Evolutionary conservation across 163 green algal species (phyloP), one percentile per base, ranked within the genome.

Genomic region (Prototheca cutis): DNA sequence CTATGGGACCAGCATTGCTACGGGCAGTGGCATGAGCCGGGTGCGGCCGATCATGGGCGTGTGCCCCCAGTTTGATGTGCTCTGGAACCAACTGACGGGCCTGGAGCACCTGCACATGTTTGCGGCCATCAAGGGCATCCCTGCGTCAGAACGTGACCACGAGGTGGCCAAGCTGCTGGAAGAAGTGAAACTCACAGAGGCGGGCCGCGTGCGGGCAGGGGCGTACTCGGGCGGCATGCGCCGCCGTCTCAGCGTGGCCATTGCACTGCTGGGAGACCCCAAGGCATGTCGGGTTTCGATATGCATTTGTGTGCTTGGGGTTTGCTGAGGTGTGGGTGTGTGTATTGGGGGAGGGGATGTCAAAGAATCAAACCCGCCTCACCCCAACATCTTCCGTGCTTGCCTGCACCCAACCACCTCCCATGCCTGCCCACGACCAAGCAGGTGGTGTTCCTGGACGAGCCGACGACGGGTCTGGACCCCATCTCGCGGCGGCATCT

Each of bases 51-150:
- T 76, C 24, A 67, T 77, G 40, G 80, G 80, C 23, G 80, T 90
- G 34, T 93, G 84, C 63, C 85, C 76, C 1, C 87, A 95, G 73
- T 92, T 93, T 65, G 85, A 95, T 63, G 76, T 93, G 51, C 80
- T 93, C 34, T 95, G 86, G 86, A 66, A 66, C 30, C 72, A 86
- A 63, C 81, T 95, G 4, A 86, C 72, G 0, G 87, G 81, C 2
- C 18, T 27, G 1, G 86, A 95, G 74, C 87, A 95, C 74, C 65
- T 94, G 8, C 40, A 62, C 21, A 80, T 95, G 27, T 93, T 87
- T 55, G 84, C 75, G 2, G 51, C 66, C n/a, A 63, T 95, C 60
- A 95, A 95, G 77, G 83, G 6, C 51, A 62, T 62, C 24, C 52
- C 56, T 18, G 21, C 10, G 24, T 13, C 19, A 2, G 34, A 19